A percentile compares a stretch with the other conserved stretches of the same genome.
phyloP scores from a whole-genome alignment of 352 stramenopile genomes.

The Pythium aristosporum region DNA sequence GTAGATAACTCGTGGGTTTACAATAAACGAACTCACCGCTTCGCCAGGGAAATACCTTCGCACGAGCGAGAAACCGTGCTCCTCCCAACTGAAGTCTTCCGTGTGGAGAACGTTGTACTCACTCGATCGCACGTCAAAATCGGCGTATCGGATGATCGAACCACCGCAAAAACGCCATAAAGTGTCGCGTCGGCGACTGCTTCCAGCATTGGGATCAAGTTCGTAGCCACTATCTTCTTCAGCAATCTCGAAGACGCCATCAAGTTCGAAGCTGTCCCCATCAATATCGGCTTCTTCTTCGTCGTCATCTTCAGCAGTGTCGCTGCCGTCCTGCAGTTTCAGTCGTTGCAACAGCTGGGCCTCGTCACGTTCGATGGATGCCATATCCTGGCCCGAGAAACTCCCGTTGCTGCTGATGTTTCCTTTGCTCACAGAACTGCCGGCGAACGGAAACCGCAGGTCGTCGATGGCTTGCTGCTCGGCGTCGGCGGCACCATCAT shows the following conservation, averaged over 20 bases:
- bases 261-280: constrained; percentile 60
- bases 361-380: constrained; percentile 75
- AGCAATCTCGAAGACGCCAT: constrained; percentile 45
- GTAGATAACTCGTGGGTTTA: background rate
- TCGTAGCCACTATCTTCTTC: constrained; percentile 9
- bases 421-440: background rate
- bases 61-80: constrained; percentile 86
- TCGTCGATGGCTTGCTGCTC: constrained; percentile 23
- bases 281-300: background rate
- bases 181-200: constrained; percentile 50
- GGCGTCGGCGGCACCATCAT: constrained; percentile 34
- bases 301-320: background rate
- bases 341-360: constrained; percentile 67
- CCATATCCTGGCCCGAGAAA: constrained; percentile 54
- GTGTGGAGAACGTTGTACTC: constrained; percentile 86
- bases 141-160: constrained; percentile 73
- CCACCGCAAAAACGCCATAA: constrained; percentile 83
- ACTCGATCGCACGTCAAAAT: constrained; percentile 81
- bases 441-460: constrained; percentile 19
- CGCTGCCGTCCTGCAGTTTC: constrained; percentile 30
- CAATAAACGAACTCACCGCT: constrained; percentile 24
- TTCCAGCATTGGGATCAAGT: background rate
- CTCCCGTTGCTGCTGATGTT: constrained; percentile 47
- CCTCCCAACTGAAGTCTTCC: constrained; percentile 88
- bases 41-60: constrained; percentile 81